phyloP scores from a whole-genome alignment of 2,329 filamentous ascomycete genomes.

The Thelonectria discophora region DNA sequence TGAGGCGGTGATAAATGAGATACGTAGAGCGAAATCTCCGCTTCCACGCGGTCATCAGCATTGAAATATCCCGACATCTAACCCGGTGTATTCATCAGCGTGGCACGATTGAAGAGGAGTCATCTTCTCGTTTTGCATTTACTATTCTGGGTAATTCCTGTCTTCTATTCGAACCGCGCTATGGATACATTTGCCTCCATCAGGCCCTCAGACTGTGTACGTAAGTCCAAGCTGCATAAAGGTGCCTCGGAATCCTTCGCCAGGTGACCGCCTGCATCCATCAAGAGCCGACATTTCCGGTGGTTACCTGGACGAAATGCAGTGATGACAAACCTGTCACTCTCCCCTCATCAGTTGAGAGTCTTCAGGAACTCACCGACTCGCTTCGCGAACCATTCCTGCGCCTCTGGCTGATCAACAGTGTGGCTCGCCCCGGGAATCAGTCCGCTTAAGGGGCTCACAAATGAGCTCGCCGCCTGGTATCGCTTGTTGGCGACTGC shows the following conservation, averaged over 20 bases:
- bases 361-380: slow-evolving; percentile 57
- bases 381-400: slow-evolving; percentile 59
- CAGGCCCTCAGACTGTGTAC: no score
- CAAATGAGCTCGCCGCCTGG: slow-evolving; percentile 55
- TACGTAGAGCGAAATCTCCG: slow-evolving; percentile 15
- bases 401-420: slow-evolving; percentile 56
- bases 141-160: not conserved
- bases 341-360: slow-evolving; percentile 21
- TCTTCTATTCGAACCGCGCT: not conserved
- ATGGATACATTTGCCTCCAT: not conserved
- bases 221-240: not conserved
- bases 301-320: not conserved
- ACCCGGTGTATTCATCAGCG: not conserved
- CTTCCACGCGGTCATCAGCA: slow-evolving; percentile 1
- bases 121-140: not conserved
- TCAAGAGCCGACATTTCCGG: not conserved
- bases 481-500: slow-evolving; percentile 65
- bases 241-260: no score
- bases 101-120: not conserved
- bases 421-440: slow-evolving; percentile 64
- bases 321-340: not conserved
- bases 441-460: slow-evolving; percentile 60
- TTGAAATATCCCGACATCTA: slow-evolving; percentile 9
- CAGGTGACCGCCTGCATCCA: not conserved
- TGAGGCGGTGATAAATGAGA: slow-evolving; percentile 14